These are phyloP conservation scores for Diplodia corticola DNA, from an alignment of 2,329 filamentous ascomycete genomes.

Conservation along the genomic window DNA sequence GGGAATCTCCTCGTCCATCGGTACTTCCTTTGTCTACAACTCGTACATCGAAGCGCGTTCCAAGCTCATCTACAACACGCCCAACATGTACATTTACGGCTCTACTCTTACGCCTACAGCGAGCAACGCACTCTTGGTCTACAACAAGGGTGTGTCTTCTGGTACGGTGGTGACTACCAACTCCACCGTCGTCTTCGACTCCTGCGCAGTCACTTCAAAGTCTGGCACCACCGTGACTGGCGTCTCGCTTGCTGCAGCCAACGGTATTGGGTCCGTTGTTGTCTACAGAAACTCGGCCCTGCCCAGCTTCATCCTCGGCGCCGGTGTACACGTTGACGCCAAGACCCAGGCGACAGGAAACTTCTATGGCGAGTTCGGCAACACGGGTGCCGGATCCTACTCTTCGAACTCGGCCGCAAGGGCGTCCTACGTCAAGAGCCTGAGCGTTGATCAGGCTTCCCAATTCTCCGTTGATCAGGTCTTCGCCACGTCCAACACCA, in stretches of 20 bases:
- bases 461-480: slow-evolving; percentile 39
- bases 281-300: slow-evolving; percentile 46
- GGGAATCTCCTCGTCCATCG: slow-evolving; percentile 33
- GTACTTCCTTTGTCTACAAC: slow-evolving; percentile 45
- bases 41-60: slow-evolving; percentile 49
- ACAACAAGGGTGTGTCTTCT: slow-evolving; percentile 40
- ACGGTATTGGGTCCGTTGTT: slow-evolving; percentile 43
- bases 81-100: slow-evolving; percentile 46
- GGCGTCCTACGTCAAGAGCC: slow-evolving; percentile 36
- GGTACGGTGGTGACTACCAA: slow-evolving; percentile 30
- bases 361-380: slow-evolving; percentile 47
- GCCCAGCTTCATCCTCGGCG: slow-evolving; percentile 40
- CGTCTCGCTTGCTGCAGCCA: slow-evolving; percentile 47
- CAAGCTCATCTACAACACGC: slow-evolving; percentile 46
- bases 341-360: slow-evolving; percentile 25
- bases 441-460: slow-evolving; percentile 39
- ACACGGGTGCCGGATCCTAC: slow-evolving; percentile 45
- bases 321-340: slow-evolving; percentile 38
- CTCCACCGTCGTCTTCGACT: slow-evolving; percentile 47
- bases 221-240: slow-evolving; percentile 39
- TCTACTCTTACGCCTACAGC: slow-evolving; percentile 46
- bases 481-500: slow-evolving; percentile 36
- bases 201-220: slow-evolving; percentile 39
- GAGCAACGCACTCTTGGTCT: slow-evolving; percentile 40
- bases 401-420: slow-evolving; percentile 38